Evolutionary conservation across 75 land plant species (phyloP), one percentile per base, ranked within the genome.

Genomic region (Chamaecyparis obtusa): DNA sequence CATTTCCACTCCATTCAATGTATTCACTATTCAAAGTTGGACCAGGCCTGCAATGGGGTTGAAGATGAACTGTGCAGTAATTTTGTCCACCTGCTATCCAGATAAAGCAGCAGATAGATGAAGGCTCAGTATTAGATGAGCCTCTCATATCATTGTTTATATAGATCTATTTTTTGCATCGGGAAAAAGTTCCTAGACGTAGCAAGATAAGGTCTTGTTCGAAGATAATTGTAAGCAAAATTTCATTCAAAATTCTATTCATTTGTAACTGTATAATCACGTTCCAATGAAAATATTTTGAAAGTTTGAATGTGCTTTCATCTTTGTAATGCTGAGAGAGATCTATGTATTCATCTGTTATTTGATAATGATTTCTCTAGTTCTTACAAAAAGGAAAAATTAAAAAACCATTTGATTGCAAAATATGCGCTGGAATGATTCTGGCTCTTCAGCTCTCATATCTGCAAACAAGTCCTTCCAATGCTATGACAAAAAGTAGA

Each of bases 81-180:
- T 41, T 56, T 84, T 84, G 85, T 54, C 41, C 85, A 84, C 85
- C 67, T 84, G 48, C 85, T 56, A 33, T 19, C 85, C 67, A 17
- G 11, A 55, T 17, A 84, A 56, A 84, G 39, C 49, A 56, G 64
- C 49, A 56, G 64, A 81, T 51, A 32, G 67, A 84, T 51, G 85
- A 84, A 84, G 85, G 85, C 57, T 84, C 85, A 55, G 56, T 84
- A 84, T 54, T 84, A 84, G 35, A 84, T 84, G 85, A 51, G 85
- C 85, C 85, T 84, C 27, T 84, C 85, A 49, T 84, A 33, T 84
- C 60, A 55, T 84, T 84, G 85, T 84, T 54, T 84, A 84, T 84
- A 84, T 54, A 36, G 64, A 84, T 55, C 48, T 84, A 84, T 84
- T 84, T 84, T 84, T 84, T 84, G 57, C 57, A 84, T 54, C 9